Percentiles rank a stretch among this genome's conserved stretches.
phyloP scores from a whole-genome alignment of 768 basidiomycete species.

The Galerina marginata region DNA sequence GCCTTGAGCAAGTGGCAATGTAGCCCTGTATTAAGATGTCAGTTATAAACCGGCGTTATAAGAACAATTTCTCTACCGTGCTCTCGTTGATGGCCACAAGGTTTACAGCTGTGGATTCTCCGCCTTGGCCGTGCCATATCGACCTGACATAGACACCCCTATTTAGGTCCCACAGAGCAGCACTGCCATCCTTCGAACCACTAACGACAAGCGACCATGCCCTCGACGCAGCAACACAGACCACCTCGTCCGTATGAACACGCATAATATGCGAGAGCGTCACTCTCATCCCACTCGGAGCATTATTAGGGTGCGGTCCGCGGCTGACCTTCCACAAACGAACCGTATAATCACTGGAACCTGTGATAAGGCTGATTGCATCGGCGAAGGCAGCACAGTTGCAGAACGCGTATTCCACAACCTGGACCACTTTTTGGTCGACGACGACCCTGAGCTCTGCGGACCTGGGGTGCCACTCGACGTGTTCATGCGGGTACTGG shows the following conservation, averaged over 20 bases:
- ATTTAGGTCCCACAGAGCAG: slow-evolving; percentile 91
- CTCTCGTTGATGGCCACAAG: slow-evolving; percentile 84
- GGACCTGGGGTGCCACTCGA: slow-evolving; percentile 67
- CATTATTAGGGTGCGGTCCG: slow-evolving; percentile 30
- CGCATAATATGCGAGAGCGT: slow-evolving; percentile 77
- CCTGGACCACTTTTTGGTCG: slow-evolving; percentile 75
- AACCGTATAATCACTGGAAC: slow-evolving; percentile 81
- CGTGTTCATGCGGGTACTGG: slow-evolving; percentile 64
- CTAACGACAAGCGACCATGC: slow-evolving; percentile 86
- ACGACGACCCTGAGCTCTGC: slow-evolving; percentile 66
- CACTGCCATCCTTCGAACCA: slow-evolving; percentile 86
- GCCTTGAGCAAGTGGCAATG: slow-evolving; percentile 81
- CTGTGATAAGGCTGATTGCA: slow-evolving; percentile 74
- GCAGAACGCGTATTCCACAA: slow-evolving; percentile 75
- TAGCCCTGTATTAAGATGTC: slow-evolving; percentile 62
- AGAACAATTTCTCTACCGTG: slow-evolving; percentile 58
- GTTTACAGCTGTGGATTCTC: slow-evolving; percentile 53
- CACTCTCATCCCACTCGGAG: slow-evolving; percentile 26
- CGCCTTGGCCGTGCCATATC: slow-evolving; percentile 67
- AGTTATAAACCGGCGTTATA: background rate
- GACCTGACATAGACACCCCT: slow-evolving; percentile 79
- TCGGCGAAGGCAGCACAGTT: slow-evolving; percentile 84
- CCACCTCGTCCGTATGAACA: slow-evolving; percentile 73
- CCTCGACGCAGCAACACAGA: slow-evolving; percentile 73
- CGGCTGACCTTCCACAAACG: slow-evolving; percentile 76